These are phyloP conservation scores for Cutaneotrichosporon dermatis DNA, from an alignment of 1,284 basidiomycete genomes.

Conservation along the genomic window DNA sequence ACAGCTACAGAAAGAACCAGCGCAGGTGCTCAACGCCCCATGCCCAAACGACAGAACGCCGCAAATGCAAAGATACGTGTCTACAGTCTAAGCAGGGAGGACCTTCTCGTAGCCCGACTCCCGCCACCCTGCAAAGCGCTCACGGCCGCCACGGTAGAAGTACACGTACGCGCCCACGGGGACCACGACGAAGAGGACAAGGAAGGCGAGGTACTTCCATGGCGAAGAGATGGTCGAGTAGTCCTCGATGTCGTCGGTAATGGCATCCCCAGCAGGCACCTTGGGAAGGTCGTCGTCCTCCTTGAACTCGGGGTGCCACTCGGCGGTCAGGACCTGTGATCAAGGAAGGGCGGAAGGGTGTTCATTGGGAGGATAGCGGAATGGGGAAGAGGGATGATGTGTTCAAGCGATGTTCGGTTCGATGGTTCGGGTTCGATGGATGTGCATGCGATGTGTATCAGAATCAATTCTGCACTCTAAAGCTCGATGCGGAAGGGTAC, in stretches of 20 bases:
- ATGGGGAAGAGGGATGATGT: neutral
- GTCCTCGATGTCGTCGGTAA: constrained; percentile 16
- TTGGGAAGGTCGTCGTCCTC: constrained; percentile 6
- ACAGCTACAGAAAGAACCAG: no score
- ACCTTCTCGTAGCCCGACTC: constrained; percentile 9
- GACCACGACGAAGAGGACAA: constrained; percentile 53
- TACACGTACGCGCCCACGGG: constrained; percentile 57
- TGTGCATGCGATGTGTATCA: constrained; percentile 17
- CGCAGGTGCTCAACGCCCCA: no score
- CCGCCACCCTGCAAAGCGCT: constrained; percentile 13
- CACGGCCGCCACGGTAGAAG: constrained; percentile 46
- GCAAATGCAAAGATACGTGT: no score
- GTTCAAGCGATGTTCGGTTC: neutral
- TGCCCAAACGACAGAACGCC: no score
- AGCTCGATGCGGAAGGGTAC: constrained; percentile 90
- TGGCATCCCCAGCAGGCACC: neutral
- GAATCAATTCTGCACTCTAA: constrained; percentile 48
- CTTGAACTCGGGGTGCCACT: constrained; percentile 7
- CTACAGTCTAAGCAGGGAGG: neutral
- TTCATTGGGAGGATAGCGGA: neutral
- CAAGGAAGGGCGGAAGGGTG: no score
- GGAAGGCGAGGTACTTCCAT: constrained; percentile 52
- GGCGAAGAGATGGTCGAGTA: constrained; percentile 39
- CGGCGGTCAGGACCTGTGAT: neutral
- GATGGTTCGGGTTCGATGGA: neutral